These are phyloP conservation scores for Avena insularis DNA, from an alignment of 176 grass and related monocot genomes.

Conservation along the genomic window DNA sequence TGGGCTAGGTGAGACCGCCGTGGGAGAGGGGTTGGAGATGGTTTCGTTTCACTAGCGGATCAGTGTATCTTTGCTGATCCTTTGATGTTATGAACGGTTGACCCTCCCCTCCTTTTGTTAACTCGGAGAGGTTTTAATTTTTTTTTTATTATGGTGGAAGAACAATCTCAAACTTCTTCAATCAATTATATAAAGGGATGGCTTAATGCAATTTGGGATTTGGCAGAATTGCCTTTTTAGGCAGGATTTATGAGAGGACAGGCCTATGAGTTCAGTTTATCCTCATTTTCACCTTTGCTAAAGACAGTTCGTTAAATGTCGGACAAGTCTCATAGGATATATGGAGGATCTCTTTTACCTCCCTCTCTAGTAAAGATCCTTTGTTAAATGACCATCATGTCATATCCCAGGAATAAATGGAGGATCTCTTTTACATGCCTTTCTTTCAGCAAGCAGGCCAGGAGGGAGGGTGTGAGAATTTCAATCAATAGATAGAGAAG, in stretches of 20 bases:
- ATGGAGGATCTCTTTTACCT: not conserved
- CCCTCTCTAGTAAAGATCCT: not conserved
- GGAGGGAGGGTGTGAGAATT: not conserved
- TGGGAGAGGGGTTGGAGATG: too few species aligned
- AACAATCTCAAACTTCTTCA: too few species aligned
- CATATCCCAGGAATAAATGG: not conserved
- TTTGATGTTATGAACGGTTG: too few species aligned
- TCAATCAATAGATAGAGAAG: not conserved
- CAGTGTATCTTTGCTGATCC: too few species aligned
- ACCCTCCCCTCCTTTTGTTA: too few species aligned
- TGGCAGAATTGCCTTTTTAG: not conserved
- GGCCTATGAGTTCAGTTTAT: not conserved
- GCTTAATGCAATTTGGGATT: not conserved
- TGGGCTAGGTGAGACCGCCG: too few species aligned
- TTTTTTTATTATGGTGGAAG: too few species aligned
- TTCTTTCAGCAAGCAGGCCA: not conserved
- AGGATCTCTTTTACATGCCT: not conserved
- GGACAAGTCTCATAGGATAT: not conserved
- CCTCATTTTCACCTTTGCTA: not conserved
- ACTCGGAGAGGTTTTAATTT: too few species aligned
- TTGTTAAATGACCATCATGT: not conserved
- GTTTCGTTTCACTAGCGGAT: too few species aligned
- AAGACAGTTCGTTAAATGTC: not conserved
- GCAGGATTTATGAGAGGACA: not conserved
- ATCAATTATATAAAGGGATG: too few species aligned